These are phyloP conservation scores for Eutypella sp. DNA, from an alignment of 2,329 filamentous ascomycete genomes.

Conservation along the genomic window DNA sequence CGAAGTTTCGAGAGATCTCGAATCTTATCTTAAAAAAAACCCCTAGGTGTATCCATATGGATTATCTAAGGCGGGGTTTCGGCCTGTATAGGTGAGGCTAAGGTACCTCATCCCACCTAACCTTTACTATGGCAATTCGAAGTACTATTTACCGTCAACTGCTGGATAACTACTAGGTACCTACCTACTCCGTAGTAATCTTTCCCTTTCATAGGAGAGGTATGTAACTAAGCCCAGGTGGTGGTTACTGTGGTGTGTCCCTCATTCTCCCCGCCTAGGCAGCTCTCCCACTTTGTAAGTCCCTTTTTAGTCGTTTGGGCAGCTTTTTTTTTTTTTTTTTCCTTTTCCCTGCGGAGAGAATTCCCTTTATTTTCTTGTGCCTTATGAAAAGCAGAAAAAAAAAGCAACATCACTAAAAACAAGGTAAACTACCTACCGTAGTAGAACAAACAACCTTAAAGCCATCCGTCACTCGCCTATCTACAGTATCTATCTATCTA, in stretches of 20 bases:
- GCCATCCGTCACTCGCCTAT: too few relatives aligned
- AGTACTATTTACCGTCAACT: too few relatives aligned
- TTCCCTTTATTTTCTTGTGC: not conserved
- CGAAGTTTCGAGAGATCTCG: constrained; percentile 1
- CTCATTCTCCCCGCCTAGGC: not conserved
- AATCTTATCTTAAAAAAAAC: not conserved
- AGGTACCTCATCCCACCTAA: not conserved
- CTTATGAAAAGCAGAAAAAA: not conserved
- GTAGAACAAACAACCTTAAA: too few relatives aligned
- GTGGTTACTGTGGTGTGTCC: too few relatives aligned
- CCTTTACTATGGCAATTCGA: not conserved
- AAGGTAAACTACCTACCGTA: not conserved
- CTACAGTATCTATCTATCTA: too few relatives aligned
- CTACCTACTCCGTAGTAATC: too few relatives aligned
- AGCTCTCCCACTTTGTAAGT: not conserved
- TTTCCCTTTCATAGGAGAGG: too few relatives aligned
- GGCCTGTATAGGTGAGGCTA: not conserved
- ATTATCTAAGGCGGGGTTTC: not conserved
- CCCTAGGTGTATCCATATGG: not conserved
- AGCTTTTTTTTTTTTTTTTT: not conserved
- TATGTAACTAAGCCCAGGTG: too few relatives aligned
- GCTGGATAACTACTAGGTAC: too few relatives aligned
- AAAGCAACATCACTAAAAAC: not conserved
- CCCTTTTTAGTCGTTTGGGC: not conserved
- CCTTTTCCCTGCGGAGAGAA: not conserved